phyloP scores from a whole-genome alignment of 164 flowering plant genomes.

The Umbellularia californica region DNA sequence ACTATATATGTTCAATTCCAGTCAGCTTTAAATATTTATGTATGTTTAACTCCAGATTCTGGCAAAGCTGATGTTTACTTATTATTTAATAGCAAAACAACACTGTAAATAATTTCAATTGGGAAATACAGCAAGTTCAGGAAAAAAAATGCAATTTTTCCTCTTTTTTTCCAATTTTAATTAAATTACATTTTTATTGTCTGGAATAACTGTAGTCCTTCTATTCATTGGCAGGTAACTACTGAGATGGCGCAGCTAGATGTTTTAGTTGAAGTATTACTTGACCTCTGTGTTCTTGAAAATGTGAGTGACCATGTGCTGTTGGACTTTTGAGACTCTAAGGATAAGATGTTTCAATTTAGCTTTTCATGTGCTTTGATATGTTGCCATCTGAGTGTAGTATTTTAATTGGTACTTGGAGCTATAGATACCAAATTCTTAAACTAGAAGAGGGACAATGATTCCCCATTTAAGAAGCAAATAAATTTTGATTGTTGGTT shows the following conservation, averaged over 20 bases:
- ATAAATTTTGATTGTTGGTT: too few relatives aligned
- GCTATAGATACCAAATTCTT: neutral
- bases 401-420: neutral
- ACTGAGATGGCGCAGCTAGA: conserved; percentile 49
- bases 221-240: conserved; percentile 42
- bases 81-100: neutral
- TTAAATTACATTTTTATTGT: too few relatives aligned
- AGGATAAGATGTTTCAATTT: neutral
- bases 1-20: neutral
- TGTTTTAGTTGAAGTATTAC: conserved; percentile 46
- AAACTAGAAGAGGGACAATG: too few relatives aligned
- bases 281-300: conserved; percentile 54
- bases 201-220: neutral
- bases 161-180: too few relatives aligned
- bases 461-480: too few relatives aligned
- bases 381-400: neutral
- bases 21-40: neutral
- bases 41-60: too few relatives aligned
- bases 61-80: neutral
- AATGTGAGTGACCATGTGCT: conserved; percentile 51
- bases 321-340: neutral
- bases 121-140: neutral
- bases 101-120: neutral
- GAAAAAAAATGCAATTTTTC: neutral
- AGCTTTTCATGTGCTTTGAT: neutral